phyloP scores from a whole-genome alignment of 1,284 basidiomycete species.

The Albatrellus sp. region DNA sequence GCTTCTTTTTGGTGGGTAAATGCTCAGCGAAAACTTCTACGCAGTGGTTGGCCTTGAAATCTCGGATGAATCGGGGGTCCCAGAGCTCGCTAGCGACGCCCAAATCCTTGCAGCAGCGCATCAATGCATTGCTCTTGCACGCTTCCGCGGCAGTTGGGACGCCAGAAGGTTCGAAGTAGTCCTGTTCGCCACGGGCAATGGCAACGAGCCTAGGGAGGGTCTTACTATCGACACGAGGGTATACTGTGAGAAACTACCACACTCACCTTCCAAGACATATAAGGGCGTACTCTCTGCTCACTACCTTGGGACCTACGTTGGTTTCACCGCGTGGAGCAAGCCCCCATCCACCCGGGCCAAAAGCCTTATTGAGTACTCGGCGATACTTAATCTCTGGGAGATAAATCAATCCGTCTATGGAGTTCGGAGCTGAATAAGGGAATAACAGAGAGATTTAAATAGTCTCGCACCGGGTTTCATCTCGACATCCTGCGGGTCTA shows the following conservation, averaged over 20 bases:
- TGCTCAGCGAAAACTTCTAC: conserved; percentile 83
- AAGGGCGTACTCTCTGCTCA: conserved; percentile 90
- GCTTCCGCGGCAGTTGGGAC: conserved; percentile 92
- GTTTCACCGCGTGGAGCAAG: conserved; percentile 89
- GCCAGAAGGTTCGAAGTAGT: conserved; percentile 88
- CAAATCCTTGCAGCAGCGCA: conserved; percentile 97
- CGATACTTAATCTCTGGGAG: conserved; percentile 98
- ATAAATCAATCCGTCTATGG: conserved; percentile 85
- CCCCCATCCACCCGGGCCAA: conserved; percentile 97
- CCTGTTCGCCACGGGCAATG: conserved; percentile 91
- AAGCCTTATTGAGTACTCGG: conserved; percentile 87
- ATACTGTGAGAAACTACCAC: neutral
- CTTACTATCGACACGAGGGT: neutral
- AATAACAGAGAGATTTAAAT: neutral
- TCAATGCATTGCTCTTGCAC: conserved; percentile 93
- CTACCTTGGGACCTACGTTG: conserved; percentile 79
- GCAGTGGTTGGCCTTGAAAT: conserved; percentile 82
- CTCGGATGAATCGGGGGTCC: conserved; percentile 93
- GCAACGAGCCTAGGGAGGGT: conserved; percentile 59
- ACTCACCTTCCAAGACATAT: conserved; percentile 83
- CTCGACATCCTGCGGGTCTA: conserved; percentile 77
- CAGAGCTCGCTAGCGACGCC: conserved; percentile 95
- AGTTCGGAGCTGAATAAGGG: neutral
- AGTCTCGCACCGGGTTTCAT: conserved; percentile 74
- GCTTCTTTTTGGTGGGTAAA: conserved; percentile 80